Evolutionary conservation across 805 yeast genomes (phyloP).

Genomic region (Cyberlindnera samutprakarnensis): DNA sequence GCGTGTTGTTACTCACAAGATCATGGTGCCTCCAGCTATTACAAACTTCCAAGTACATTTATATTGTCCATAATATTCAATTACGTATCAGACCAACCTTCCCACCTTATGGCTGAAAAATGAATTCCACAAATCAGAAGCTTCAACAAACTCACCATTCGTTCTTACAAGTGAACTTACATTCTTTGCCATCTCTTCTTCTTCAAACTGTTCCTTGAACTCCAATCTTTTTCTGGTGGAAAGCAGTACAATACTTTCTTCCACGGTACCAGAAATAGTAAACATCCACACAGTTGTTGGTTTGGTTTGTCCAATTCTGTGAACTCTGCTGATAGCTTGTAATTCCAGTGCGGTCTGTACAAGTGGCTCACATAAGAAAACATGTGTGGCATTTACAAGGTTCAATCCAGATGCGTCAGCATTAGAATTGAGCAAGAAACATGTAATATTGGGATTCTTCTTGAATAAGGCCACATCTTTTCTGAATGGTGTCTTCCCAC

Average conservation of each 20-base stretch:
- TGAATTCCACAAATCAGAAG: slow-evolving; percentile 55
- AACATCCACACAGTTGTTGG: slow-evolving; percentile 92
- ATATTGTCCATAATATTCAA: not conserved
- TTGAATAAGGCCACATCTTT: slow-evolving; percentile 53
- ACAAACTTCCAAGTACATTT: no score
- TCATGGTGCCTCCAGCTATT: no score
- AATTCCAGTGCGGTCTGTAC: slow-evolving; percentile 80
- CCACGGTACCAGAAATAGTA: slow-evolving; percentile 76
- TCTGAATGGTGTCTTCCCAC: slow-evolving; percentile 2
- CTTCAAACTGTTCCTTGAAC: slow-evolving; percentile 34
- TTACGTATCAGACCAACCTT: slow-evolving; percentile 4
- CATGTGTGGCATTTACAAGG: slow-evolving; percentile 86
- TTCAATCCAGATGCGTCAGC: slow-evolving; percentile 90
- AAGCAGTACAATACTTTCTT: slow-evolving; percentile 73
- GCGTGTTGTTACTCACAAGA: no score
- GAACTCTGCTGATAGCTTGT: slow-evolving; percentile 89
- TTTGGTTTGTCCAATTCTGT: slow-evolving; percentile 80
- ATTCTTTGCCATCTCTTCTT: slow-evolving; percentile 46
- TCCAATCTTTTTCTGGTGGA: slow-evolving; percentile 53
- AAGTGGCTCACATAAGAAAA: slow-evolving; percentile 86
- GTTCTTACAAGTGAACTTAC: slow-evolving; percentile 42
- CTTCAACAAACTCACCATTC: slow-evolving; percentile 51
- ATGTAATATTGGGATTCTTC: slow-evolving; percentile 55
- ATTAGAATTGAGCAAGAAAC: slow-evolving; percentile 77
- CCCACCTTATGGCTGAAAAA: slow-evolving; percentile 33